Conservation (phyloP, 495 filamentous ascomycete species). For the Poronia punctata region DNA sequence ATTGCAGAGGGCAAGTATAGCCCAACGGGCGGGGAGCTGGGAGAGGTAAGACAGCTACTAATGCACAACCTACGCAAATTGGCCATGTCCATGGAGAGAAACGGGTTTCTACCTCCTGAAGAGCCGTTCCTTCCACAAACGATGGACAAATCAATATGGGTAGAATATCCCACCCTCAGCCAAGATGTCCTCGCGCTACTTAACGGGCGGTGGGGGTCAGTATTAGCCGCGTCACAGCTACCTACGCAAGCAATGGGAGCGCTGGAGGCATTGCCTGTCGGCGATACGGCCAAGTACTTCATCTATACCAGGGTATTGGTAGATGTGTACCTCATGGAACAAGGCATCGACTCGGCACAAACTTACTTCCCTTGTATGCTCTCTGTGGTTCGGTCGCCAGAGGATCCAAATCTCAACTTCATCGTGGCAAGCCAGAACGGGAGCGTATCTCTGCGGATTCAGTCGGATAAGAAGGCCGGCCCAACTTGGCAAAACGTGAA, state of each 20-base stretch:
- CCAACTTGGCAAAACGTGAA: slow-evolving; percentile 72
- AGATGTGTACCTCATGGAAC: slow-evolving; percentile 61
- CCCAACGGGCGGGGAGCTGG: slow-evolving; percentile 32
- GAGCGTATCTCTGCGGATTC: slow-evolving; percentile 66
- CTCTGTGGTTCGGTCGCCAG: slow-evolving; percentile 62
- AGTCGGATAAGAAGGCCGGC: slow-evolving; percentile 56
- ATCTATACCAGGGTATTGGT: slow-evolving; percentile 68
- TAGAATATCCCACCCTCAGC: slow-evolving; percentile 62
- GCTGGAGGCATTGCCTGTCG: slow-evolving; percentile 62
- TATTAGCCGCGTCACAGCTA: slow-evolving; percentile 29
- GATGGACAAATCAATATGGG: slow-evolving; percentile 67
- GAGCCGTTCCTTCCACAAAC: slow-evolving; percentile 57
- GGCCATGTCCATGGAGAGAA: slow-evolving; percentile 72
- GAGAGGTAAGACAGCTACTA: slow-evolving; percentile 48
- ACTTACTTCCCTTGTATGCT: slow-evolving; percentile 64
- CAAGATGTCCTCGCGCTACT: slow-evolving; percentile 60
- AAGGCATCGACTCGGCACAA: slow-evolving; percentile 54
- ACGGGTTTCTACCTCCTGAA: slow-evolving; percentile 62
- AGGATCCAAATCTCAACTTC: slow-evolving; percentile 58
- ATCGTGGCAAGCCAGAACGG: slow-evolving; percentile 70
- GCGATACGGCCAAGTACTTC: slow-evolving; percentile 62
- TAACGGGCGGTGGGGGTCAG: slow-evolving; percentile 51
- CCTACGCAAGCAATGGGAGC: slow-evolving; percentile 38
- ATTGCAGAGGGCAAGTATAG: slow-evolving; percentile 27
- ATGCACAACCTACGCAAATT: slow-evolving; percentile 61